phyloP scores from a whole-genome alignment of 75 land plant species.

The Isoetes taiwanensis region DNA sequence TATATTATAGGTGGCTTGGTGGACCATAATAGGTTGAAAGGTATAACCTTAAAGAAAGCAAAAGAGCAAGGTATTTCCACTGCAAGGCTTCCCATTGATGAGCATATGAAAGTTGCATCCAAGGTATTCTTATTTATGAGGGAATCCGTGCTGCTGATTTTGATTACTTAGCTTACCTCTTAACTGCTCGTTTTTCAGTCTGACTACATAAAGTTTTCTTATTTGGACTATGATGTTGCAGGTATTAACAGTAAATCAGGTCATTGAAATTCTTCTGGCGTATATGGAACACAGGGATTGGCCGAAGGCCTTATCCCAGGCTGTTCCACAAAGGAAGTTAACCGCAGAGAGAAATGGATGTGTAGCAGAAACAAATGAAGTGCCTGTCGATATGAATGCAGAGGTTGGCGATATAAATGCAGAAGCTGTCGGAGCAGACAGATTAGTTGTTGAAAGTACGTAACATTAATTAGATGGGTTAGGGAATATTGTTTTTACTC shows the following conservation, averaged over 20 bases:
- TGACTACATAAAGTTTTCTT: background rate
- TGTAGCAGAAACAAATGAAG: no score
- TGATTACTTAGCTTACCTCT: background rate
- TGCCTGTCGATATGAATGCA: no score
- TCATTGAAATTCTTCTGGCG: slow-evolving; percentile 70
- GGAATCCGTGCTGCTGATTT: background rate
- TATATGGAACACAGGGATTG: slow-evolving; percentile 70
- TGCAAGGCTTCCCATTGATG: slow-evolving; percentile 73
- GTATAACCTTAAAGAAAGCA: slow-evolving; percentile 77
- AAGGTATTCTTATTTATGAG: slow-evolving; percentile 31
- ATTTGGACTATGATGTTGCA: slow-evolving; percentile 18
- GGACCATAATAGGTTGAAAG: slow-evolving; percentile 80
- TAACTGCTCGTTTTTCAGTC: background rate
- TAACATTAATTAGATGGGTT: no score
- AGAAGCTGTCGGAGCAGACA: no score
- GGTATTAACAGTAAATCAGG: slow-evolving; percentile 97
- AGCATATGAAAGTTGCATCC: slow-evolving; percentile 69
- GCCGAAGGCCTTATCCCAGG: slow-evolving; percentile 52
- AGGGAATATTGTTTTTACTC: no score
- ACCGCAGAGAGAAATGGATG: no score
- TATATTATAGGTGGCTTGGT: slow-evolving; percentile 90
- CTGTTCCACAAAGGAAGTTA: slow-evolving; percentile 78
- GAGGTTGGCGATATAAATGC: no score
- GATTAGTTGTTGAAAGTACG: no score
- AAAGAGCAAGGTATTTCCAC: slow-evolving; percentile 67